phyloP scores from a whole-genome alignment of 805 yeast species.

The Lipomyces mesembrius region DNA sequence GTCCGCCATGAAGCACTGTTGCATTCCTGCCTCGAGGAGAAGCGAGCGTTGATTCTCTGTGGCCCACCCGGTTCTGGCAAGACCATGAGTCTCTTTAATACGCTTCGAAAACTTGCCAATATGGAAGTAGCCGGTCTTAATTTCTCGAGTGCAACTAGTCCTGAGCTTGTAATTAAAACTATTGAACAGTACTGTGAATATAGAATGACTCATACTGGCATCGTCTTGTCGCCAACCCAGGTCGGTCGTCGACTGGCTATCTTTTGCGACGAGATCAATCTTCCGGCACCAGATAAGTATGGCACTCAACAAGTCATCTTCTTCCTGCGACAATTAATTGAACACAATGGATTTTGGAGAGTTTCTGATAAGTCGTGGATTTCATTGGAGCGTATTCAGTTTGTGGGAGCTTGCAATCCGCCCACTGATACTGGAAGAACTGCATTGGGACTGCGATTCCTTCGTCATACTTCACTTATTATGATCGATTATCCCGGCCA shows the following conservation, averaged over 20 bases:
- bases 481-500: slow-evolving; percentile 80
- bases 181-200: slow-evolving; percentile 76
- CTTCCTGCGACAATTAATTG: slow-evolving; percentile 74
- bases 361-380: slow-evolving; percentile 68
- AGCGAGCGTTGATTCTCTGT: slow-evolving; percentile 69
- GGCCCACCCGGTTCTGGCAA: slow-evolving; percentile 99
- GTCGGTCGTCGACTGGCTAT: slow-evolving; percentile 74
- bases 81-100: slow-evolving; percentile 82
- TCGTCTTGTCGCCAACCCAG: slow-evolving; percentile 60
- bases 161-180: slow-evolving; percentile 61
- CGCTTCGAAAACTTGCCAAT: slow-evolving; percentile 61
- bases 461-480: slow-evolving; percentile 67
- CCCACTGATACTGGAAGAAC: slow-evolving; percentile 79
- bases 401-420: slow-evolving; percentile 97
- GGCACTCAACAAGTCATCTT: slow-evolving; percentile 76
- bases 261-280: slow-evolving; percentile 89
- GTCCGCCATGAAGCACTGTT: slow-evolving; percentile 66
- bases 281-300: slow-evolving; percentile 71
- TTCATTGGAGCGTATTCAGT: slow-evolving; percentile 61
- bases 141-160: slow-evolving; percentile 80
- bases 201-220: slow-evolving; percentile 56
- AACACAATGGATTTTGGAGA: slow-evolving; percentile 78
- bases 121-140: slow-evolving; percentile 71
- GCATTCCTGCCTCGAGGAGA: slow-evolving; percentile 59
- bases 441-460: slow-evolving; percentile 60